Evolutionary conservation across 169 alveolate species (phyloP).

Genomic region (Eimeria praecox): DNA sequence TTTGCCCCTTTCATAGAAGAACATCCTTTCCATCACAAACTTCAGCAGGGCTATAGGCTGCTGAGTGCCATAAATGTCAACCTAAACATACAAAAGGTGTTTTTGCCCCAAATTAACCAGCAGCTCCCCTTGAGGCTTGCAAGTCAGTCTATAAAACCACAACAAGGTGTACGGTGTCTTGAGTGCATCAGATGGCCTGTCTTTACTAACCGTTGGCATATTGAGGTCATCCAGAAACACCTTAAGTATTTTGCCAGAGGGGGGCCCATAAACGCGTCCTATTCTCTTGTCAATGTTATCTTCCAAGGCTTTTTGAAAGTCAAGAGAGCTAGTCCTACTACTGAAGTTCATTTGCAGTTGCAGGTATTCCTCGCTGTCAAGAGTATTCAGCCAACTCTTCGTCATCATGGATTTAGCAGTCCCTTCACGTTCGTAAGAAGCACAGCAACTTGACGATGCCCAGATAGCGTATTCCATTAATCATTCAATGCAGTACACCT

Average conservation of each 20-base stretch:
- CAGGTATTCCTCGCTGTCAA: conserved; percentile 84
- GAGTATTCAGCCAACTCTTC: conserved; percentile 89
- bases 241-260: conserved; percentile 93
- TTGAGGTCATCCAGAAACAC: conserved; percentile 96
- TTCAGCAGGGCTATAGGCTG: conserved; percentile 96
- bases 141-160: background rate
- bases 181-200: background rate
- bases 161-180: background rate
- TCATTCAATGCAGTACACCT: background rate
- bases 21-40: conserved; percentile 94
- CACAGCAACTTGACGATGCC: background rate
- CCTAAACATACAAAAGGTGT: conserved; percentile 40
- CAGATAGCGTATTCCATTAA: background rate
- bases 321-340: conserved; percentile 94
- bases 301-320: conserved; percentile 92
- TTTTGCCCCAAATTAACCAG: background rate
- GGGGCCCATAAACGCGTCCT: conserved; percentile 95
- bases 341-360: conserved; percentile 95
- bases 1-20: conserved; percentile 91
- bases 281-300: conserved; percentile 95
- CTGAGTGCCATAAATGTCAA: conserved; percentile 96
- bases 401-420: conserved; percentile 95
- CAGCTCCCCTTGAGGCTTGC: background rate
- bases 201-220: conserved; percentile 91
- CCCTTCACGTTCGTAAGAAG: conserved; percentile 79